A percentile compares a stretch with the other conserved stretches of the same genome.
Evolutionary conservation across 805 yeast species (phyloP).

Genomic region (Blastobotrys chiropterorum): DNA sequence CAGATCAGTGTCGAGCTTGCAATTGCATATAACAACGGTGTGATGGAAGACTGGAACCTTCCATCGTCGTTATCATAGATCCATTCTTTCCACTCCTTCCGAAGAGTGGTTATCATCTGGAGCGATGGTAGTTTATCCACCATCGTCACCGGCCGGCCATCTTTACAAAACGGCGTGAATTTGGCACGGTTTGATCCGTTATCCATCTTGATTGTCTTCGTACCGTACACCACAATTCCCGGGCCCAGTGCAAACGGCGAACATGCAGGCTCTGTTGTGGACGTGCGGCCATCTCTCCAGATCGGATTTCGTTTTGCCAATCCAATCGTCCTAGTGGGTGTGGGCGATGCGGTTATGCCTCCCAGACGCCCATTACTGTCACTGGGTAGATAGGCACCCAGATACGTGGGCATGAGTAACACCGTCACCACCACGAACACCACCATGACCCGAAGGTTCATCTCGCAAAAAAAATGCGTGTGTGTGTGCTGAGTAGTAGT

Average conservation of each 20-base stretch:
- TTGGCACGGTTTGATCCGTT: constrained; percentile 7
- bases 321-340: not conserved
- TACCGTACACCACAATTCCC: not conserved
- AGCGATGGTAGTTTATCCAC: constrained; percentile 8
- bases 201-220: not conserved
- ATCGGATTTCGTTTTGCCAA: not conserved
- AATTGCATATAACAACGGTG: constrained; percentile 55
- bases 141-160: constrained; percentile 16
- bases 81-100: constrained; percentile 14
- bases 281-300: not conserved
- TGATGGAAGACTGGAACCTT: constrained; percentile 30
- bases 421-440: not conserved
- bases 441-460: not conserved
- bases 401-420: not conserved
- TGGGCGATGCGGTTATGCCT: not conserved
- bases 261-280: not conserved
- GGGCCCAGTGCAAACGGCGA: not conserved
- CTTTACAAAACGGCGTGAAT: constrained; percentile 12
- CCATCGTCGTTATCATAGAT: constrained; percentile 2
- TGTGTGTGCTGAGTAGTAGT: no score
- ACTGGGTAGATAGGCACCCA: not conserved
- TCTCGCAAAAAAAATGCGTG: not conserved
- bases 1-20: constrained; percentile 62
- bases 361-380: not conserved
- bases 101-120: constrained; percentile 3